Percentiles rank a stretch among this genome's conserved stretches.
phyloP scores from a whole-genome alignment of 1,284 basidiomycete genomes.

The Afroboletus lepidellus region DNA sequence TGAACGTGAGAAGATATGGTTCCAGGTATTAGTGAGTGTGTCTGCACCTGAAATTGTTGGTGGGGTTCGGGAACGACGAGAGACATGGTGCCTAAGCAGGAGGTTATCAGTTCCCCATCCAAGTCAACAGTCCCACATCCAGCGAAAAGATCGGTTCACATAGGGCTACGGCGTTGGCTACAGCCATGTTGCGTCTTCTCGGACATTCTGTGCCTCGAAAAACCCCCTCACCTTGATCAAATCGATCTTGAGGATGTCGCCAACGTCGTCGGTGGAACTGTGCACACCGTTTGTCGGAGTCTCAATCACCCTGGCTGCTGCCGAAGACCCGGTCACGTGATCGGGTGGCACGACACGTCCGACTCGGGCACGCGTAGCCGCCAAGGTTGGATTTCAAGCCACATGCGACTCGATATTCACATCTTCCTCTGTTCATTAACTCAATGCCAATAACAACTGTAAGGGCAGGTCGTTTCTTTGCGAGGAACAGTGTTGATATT shows the following conservation, averaged over 20 bases:
- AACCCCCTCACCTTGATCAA: constrained; percentile 27
- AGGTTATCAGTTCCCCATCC: constrained; percentile 21
- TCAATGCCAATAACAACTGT: constrained; percentile 36
- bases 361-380: constrained; percentile 18
- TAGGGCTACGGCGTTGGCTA: not conserved
- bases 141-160: constrained; percentile 3
- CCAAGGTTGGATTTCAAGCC: constrained; percentile 14
- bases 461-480: not conserved
- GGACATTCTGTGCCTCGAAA: not conserved
- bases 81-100: constrained; percentile 59
- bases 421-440: not conserved
- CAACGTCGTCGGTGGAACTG: constrained; percentile 12
- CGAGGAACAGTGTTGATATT: constrained; percentile 3
- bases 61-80: constrained; percentile 92
- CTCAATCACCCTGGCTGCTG: constrained; percentile 23
- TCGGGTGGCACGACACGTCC: constrained; percentile 21
- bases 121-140: constrained; percentile 18
- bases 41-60: constrained; percentile 83
- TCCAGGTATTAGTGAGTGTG: not conserved
- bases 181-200: not conserved
- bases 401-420: constrained; percentile 19
- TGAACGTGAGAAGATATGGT: constrained; percentile 5
- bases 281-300: constrained; percentile 21
- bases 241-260: constrained; percentile 17
- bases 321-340: constrained; percentile 30